These are phyloP conservation scores for Talaromyces sp. DNA, from an alignment of 2,329 filamentous ascomycete species.

Conservation along the genomic window DNA sequence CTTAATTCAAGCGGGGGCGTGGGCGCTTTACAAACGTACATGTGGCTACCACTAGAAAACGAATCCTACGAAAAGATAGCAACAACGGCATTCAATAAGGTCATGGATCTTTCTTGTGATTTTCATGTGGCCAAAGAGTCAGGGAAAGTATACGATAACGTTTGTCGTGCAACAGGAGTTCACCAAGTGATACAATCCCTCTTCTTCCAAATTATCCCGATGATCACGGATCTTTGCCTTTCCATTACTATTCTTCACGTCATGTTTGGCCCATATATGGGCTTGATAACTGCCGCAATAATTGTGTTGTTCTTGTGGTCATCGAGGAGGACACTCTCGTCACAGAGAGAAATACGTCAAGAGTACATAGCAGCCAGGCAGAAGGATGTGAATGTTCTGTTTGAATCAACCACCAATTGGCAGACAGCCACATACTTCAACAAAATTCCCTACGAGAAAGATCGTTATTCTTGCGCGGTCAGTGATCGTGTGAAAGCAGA, in stretches of 20 bases:
- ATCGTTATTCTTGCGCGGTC: conserved; percentile 42
- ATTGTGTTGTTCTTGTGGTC: conserved; percentile 49
- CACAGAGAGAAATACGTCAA: conserved; percentile 36
- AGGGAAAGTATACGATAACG: conserved; percentile 58
- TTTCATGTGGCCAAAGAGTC: conserved; percentile 64
- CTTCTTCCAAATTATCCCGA: conserved; percentile 57
- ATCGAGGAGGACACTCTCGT: conserved; percentile 34
- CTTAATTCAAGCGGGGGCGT: conserved; percentile 50
- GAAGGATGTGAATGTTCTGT: conserved; percentile 49
- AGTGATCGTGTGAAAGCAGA: conserved; percentile 31
- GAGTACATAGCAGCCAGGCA: conserved; percentile 37
- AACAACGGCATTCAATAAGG: conserved; percentile 59
- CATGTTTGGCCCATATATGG: conserved; percentile 60
- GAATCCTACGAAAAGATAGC: conserved; percentile 55
- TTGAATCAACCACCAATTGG: conserved; percentile 57
- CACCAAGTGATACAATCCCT: conserved; percentile 56
- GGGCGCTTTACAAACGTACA: conserved; percentile 44
- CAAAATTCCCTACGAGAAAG: conserved; percentile 48
- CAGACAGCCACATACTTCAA: conserved; percentile 56
- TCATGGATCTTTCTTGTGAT: conserved; percentile 65
- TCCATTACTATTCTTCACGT: conserved; percentile 57
- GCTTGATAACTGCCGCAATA: conserved; percentile 43
- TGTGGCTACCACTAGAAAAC: conserved; percentile 53
- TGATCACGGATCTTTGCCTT: conserved; percentile 56
- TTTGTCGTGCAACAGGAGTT: conserved; percentile 59